Evolutionary conservation across 176 grass and related monocot genomes (phyloP).

Genomic region (Echinochloa phyllopogon): DNA sequence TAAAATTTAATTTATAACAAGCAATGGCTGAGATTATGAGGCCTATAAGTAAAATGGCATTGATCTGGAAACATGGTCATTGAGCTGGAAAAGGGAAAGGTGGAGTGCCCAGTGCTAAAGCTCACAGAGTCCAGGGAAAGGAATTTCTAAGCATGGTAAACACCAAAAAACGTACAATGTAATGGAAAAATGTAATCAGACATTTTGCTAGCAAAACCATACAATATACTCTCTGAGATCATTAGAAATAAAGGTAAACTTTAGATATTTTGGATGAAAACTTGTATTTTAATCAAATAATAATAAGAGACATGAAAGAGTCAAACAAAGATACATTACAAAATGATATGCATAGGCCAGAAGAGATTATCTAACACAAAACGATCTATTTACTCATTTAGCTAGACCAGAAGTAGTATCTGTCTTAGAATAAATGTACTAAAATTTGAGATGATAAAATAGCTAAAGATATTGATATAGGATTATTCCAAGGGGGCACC

Average conservation of each 20-base stretch:
- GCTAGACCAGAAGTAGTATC: not conserved
- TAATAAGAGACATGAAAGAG: not conserved
- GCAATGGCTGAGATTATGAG: not conserved
- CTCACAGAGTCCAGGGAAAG: not conserved
- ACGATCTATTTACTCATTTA: not conserved
- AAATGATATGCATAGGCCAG: not conserved
- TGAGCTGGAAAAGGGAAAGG: not conserved
- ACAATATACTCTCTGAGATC: not conserved
- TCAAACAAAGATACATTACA: slow-evolving; percentile 1
- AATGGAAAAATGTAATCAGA: not conserved
- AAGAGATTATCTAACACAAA: slow-evolving; percentile 18
- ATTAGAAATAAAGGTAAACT: not conserved
- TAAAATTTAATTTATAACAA: slow-evolving; percentile 21
- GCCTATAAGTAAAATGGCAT: not conserved
- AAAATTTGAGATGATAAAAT: slow-evolving; percentile 10
- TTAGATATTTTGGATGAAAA: not conserved
- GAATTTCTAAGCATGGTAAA: slow-evolving; percentile 4
- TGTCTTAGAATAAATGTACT: slow-evolving; percentile 3
- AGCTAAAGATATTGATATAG: slow-evolving; percentile 21
- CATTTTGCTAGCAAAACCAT: slow-evolving; percentile 34
- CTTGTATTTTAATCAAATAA: not conserved
- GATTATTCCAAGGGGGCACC: not conserved
- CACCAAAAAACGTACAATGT: slow-evolving; percentile 1
- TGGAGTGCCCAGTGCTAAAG: not conserved
- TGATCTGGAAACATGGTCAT: not conserved